Evolutionary conservation across 1,284 basidiomycete species (phyloP).

Genomic region (Ceratobasidium sp.): DNA sequence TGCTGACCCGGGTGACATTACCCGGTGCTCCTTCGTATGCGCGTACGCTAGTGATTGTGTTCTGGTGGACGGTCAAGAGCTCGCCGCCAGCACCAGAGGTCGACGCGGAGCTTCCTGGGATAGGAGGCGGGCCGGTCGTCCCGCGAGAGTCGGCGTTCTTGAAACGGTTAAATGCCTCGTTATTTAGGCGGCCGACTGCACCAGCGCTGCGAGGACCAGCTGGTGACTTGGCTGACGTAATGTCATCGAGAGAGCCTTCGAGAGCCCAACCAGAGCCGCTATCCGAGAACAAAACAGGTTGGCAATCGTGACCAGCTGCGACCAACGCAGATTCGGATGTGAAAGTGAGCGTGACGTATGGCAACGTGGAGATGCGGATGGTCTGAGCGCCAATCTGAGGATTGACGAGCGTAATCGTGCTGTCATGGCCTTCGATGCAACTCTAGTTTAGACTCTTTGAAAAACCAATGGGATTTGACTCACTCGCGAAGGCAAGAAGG

Average conservation of each 20-base stretch:
- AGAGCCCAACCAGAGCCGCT: constrained; percentile 73
- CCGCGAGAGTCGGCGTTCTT: constrained; percentile 90
- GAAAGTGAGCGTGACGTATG: constrained; percentile 84
- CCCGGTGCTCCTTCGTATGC: constrained; percentile 70
- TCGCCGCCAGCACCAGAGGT: constrained; percentile 54
- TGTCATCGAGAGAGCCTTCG: constrained; percentile 83
- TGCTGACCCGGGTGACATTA: constrained; percentile 78
- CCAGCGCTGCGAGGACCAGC: constrained; percentile 54
- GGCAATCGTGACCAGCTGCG: constrained; percentile 97
- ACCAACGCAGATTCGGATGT: constrained; percentile 80
- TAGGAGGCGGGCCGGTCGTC: constrained; percentile 58
- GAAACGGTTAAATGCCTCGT: constrained; percentile 95
- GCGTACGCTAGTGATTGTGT: constrained; percentile 93
- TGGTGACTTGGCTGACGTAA: constrained; percentile 53
- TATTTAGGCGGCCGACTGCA: constrained; percentile 82
- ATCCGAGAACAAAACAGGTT: constrained; percentile 86
- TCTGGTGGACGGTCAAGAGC: constrained; percentile 91
- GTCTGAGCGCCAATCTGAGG: constrained; percentile 68
- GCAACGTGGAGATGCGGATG: constrained; percentile 75
- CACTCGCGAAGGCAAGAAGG: constrained; percentile 88
- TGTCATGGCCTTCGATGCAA: constrained; percentile 77
- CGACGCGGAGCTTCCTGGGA: constrained; percentile 34
- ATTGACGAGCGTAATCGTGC: constrained; percentile 87
- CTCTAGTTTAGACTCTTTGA: too few relatives aligned
- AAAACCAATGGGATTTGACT: constrained; percentile 50